Conservation (phyloP, 2,329 filamentous ascomycete genomes). For the Monosporascus sp. region DNA sequence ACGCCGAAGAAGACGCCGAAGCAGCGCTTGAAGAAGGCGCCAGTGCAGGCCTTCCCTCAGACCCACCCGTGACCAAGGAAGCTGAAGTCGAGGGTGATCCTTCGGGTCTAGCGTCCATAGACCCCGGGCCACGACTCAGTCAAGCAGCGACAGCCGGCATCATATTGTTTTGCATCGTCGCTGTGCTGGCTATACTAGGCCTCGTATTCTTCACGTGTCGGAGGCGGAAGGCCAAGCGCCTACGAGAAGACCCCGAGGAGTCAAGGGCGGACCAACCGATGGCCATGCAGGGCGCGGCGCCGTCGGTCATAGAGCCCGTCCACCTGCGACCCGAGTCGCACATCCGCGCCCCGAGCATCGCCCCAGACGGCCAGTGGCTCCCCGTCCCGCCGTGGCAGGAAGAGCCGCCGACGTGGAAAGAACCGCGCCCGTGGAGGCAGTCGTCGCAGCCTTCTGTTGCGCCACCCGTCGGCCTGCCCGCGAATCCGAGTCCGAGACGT, state of each 20-base stretch:
- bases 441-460: slow-evolving; percentile 10
- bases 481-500: slow-evolving; percentile 3
- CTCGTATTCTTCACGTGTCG: slow-evolving; percentile 11
- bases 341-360: not conserved
- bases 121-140: slow-evolving; percentile 9
- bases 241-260: slow-evolving; percentile 12
- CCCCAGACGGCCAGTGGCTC: slow-evolving; percentile 15
- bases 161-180: slow-evolving; percentile 16
- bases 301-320: slow-evolving; percentile 8
- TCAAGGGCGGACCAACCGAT: slow-evolving; percentile 6
- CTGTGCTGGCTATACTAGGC: slow-evolving; percentile 7
- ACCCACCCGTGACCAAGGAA: not conserved
- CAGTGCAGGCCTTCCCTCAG: not conserved
- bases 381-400: slow-evolving; percentile 18
- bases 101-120: slow-evolving; percentile 8
- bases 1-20: not conserved
- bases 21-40: not conserved
- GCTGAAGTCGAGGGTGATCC: slow-evolving; percentile 4
- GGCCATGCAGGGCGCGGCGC: slow-evolving; percentile 8
- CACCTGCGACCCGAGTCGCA: not conserved
- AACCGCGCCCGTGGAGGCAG: slow-evolving; percentile 15
- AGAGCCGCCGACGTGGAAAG: slow-evolving; percentile 14
- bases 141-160: slow-evolving; percentile 15
- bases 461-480: slow-evolving; percentile 5
- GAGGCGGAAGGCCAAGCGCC: slow-evolving; percentile 5